Conservation (phyloP, 208 protist species). For the Vickermania ingenoplastis region DNA sequence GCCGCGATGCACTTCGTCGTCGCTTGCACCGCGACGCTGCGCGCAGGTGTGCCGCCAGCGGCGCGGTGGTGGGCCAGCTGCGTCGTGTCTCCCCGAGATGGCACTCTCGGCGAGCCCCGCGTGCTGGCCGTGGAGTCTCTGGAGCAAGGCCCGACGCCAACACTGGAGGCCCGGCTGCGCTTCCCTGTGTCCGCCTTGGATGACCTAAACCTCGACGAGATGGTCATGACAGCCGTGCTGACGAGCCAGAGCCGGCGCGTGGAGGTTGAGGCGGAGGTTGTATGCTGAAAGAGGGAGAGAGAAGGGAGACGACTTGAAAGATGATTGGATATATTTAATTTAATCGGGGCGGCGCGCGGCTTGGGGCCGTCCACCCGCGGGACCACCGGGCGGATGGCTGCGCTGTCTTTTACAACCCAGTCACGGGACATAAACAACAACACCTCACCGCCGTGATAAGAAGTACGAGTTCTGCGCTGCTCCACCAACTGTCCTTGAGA, state of each 20-base stretch:
- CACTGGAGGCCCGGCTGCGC: neutral
- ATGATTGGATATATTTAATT: too few relatives aligned
- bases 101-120: neutral
- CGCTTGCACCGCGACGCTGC: neutral
- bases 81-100: neutral
- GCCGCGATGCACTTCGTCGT: neutral
- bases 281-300: slow-evolving; percentile 8
- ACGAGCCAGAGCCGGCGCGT: neutral
- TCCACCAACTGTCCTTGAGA: too few relatives aligned
- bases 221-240: neutral
- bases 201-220: neutral
- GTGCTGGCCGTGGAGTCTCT: neutral
- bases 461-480: too few relatives aligned
- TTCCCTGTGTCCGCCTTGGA: neutral
- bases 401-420: too few relatives aligned
- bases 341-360: too few relatives aligned
- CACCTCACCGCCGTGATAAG: too few relatives aligned
- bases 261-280: neutral
- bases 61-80: neutral
- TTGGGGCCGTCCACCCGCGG: too few relatives aligned
- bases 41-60: neutral
- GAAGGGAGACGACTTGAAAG: neutral
- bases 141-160: neutral
- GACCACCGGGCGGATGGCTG: too few relatives aligned
- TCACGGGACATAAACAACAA: too few relatives aligned